Base-by-base conservation (phyloP, 208 protist species). In the Borovskyia barvae region DNA sequence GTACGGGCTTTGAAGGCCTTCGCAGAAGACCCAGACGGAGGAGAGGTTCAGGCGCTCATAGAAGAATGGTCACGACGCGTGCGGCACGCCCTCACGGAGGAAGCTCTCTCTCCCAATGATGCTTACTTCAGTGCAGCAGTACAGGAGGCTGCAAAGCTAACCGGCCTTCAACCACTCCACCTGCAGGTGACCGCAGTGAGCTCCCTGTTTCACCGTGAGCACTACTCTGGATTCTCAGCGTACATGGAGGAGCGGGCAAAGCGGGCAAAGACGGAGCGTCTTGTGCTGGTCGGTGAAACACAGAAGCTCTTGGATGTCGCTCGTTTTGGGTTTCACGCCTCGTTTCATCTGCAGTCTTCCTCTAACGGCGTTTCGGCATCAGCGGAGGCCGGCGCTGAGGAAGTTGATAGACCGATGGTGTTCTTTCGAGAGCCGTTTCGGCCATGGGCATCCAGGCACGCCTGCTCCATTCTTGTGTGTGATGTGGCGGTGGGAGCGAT, bases 401-500 rank as follows among this genome's bases (percentile, higher is more conserved):
- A 37, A 9, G 42, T n/a, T 0, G 49, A 42, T 3, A 35, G 61
- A 12, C 71, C 68, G 14, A 49, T 76, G 14, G 32, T 79, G 4
- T 92, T 92, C 49, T 50, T 72, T 39, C 77, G 70, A 5, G 51
- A 73, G 9, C 85, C 85, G 1, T 92, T 92, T 63, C 48, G 51
- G 37, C 48, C 73, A 22, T 80, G 72, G 70, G 53, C 33, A 5
- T 39, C 68, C n/a, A 52, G 42, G 17, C 53, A 65, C 20, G 54
- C 71, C 22, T 83, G 77, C 32, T 51, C 67, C 20, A 32, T 89
- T 28, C 74, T 92, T 17, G 47, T 92, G 14, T 92, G 85, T 41
- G 85, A 92, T 25, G 81, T 92, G 11, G 72, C 86, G 8, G 65
- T 87, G 30, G 85, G 85, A 0, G 62, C 39, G 26, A 60, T 51